These are phyloP conservation scores for Helicocarpus griseus DNA, from an alignment of 2,329 filamentous ascomycete species.

Conservation along the genomic window DNA sequence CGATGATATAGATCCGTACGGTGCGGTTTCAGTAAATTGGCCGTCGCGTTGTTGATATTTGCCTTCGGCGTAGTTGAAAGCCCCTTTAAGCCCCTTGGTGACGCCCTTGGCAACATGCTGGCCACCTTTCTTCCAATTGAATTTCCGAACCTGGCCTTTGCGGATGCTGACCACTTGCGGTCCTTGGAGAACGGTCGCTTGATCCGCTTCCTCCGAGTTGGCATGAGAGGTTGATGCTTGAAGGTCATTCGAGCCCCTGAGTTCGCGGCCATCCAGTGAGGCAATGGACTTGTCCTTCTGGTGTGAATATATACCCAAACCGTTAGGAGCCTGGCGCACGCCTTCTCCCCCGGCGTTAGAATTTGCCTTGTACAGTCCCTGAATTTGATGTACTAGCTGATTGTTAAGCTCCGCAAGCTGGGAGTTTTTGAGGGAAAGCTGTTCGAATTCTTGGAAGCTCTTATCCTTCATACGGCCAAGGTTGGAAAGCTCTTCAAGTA, in stretches of 20 bases:
- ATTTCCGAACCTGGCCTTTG: conserved; percentile 90
- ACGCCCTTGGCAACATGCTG: conserved; percentile 92
- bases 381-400: conserved; percentile 86
- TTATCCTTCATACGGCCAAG: conserved; percentile 82
- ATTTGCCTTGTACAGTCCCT: conserved; percentile 81
- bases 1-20: conserved; percentile 50
- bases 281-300: conserved; percentile 42
- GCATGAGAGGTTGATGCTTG: conserved; percentile 47
- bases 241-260: conserved; percentile 38
- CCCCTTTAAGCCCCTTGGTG: conserved; percentile 85
- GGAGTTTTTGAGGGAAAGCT: conserved; percentile 85
- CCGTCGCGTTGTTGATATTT: conserved; percentile 43
- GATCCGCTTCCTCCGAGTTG: conserved; percentile 58
- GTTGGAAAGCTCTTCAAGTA: conserved; percentile 75
- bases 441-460: conserved; percentile 89
- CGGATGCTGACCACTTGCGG: conserved; percentile 94
- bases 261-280: conserved; percentile 33
- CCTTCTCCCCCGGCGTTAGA: conserved; percentile 37
- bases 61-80: conserved; percentile 62
- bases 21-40: conserved; percentile 54
- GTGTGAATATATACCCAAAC: conserved; percentile 54
- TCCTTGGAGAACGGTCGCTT: conserved; percentile 51
- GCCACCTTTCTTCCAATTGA: conserved; percentile 97
- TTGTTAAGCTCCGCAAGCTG: conserved; percentile 94
- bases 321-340: conserved; percentile 31